Evolutionary conservation across 768 basidiomycete genomes (phyloP), one percentile per base, ranked within the genome.

Genomic region (Rhodotorula diobovata): DNA sequence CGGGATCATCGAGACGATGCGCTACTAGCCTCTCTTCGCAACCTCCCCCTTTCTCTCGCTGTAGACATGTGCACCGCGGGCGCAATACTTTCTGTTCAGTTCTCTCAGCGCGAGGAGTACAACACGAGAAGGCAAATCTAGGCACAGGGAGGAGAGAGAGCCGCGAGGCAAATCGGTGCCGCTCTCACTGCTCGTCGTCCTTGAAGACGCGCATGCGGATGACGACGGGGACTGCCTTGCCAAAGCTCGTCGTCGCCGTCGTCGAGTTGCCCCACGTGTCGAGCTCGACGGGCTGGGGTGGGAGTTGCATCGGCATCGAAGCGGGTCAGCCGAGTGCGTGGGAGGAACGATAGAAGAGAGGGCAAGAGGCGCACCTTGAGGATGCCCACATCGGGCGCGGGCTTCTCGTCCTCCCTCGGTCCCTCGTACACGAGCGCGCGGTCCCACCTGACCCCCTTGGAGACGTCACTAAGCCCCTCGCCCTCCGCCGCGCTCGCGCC

Each of bases 371-470:
- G 43, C 56, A 68, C 73, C 63, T 71, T 71, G 51, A 75, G 11
- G 57, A 75, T 75, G 25, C 63, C 43, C 15, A 41, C 57, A 3
- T n/a, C 34, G 30, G 37, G 45, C 28, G 48, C 46, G 7, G 18
- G 14, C 21, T 25, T 32, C 2, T 57, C 39, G n/a, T 23, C 55
- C 9, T 20, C 43, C 34, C 11, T 12, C 53, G 69, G 59, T 0
- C 69, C 73, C 43, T 75, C 70, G 57, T 68, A 75, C 56, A 75
- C 73, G 10, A 75, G 48, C 45, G 67, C 70, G 28, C 63, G 62
- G 43, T 75, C 70, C 73, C 73, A 75, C 46, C 48, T 62, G 28
- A 75, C 63, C 21, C 18, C 3, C 64, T 15, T 48, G n/a, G 2
- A 5, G 15, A 1, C 53, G 28, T 58, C 43, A 23, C 16, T 25